Evolutionary conservation across 192 early-diverging fungal genomes (phyloP), one percentile per base, ranked within the genome.

Genomic region (Coemansia pectinata): DNA sequence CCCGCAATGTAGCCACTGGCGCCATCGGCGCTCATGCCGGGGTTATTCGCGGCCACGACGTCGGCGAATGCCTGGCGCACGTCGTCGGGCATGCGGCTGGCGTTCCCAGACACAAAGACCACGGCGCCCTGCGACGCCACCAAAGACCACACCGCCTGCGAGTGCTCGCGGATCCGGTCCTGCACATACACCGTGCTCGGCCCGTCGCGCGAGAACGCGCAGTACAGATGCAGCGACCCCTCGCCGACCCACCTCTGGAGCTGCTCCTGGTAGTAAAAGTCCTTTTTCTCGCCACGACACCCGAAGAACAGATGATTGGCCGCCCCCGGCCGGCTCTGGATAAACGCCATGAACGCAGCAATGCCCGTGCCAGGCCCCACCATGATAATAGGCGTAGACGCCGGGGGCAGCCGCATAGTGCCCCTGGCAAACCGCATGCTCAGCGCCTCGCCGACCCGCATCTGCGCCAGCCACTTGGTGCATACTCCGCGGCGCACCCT

Each of bases 281-380:
- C 97, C 47, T 79, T 85, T 19, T 86, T 63, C 23, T 67, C 60
- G 64, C 90, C 78, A 34, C 97, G 88, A 63, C 89, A 93, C 15
- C 97, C 97, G 76, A 95, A 91, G 75, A 98, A 92, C 58, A 99
- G 68, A 1, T 89, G 69, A 64, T 94, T 95, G 36, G 79, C 52
- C 5, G 55, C 38, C 14, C 87, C 61, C 10, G 34, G n/a, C 0
- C 95, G 85, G 10, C 86, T 74, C 45, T 90, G 77, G 15, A 95
- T 63, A 48, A 96, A 88, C 29, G 93, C 79, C 67, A 95, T 86
- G 87, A 99, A 95, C 0, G 96, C 93, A 9, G 97, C 96, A 23
- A 99, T 86, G 19, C 96, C 96, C 0, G 96, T 98, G 6, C 92
- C 92, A 3, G 83, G 93, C 0, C 94, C 97, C 60, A 97, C 90